phyloP scores from a whole-genome alignment of 208 protist genomes.

The Crithidia mellificae region DNA sequence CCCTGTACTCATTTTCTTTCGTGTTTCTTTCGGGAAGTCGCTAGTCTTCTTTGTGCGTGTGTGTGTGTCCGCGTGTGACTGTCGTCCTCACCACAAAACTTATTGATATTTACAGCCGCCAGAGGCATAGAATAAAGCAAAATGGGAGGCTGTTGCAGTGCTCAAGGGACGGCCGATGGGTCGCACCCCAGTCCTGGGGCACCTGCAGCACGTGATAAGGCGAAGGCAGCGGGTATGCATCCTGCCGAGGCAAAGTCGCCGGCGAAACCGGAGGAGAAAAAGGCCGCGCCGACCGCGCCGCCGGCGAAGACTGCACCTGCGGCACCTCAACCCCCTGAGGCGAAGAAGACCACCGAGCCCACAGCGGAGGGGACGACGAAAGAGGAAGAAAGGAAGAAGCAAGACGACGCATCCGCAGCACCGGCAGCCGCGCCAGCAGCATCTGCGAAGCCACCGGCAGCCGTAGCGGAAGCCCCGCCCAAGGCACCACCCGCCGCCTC shows the following conservation, averaged over 20 bases:
- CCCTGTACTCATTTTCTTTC: no score
- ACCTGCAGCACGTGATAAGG: slow-evolving; percentile 2
- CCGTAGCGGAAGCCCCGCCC: background rate
- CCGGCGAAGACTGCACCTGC: no score
- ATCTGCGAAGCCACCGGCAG: background rate
- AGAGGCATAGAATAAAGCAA: background rate
- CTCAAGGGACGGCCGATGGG: slow-evolving; percentile 7
- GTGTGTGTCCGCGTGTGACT: no score
- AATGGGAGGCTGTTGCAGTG: slow-evolving; percentile 21
- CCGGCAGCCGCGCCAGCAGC: no score
- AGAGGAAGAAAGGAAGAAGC: background rate
- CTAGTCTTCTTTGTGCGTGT: no score
- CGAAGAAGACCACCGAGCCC: background rate
- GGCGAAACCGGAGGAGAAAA: slow-evolving; percentile 5
- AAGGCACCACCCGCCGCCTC: background rate
- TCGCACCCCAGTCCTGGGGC: background rate
- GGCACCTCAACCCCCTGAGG: no score
- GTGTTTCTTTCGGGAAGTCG: no score
- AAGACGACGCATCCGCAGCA: no score
- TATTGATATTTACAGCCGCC: no score
- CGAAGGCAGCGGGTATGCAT: background rate
- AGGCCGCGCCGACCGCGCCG: background rate
- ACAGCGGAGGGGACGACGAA: background rate
- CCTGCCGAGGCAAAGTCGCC: slow-evolving; percentile 11
- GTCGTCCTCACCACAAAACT: no score